Evolutionary conservation across 2,329 filamentous ascomycete genomes (phyloP), one percentile per base, ranked within the genome.

Genomic region (Thermomyces lanuginosus): DNA sequence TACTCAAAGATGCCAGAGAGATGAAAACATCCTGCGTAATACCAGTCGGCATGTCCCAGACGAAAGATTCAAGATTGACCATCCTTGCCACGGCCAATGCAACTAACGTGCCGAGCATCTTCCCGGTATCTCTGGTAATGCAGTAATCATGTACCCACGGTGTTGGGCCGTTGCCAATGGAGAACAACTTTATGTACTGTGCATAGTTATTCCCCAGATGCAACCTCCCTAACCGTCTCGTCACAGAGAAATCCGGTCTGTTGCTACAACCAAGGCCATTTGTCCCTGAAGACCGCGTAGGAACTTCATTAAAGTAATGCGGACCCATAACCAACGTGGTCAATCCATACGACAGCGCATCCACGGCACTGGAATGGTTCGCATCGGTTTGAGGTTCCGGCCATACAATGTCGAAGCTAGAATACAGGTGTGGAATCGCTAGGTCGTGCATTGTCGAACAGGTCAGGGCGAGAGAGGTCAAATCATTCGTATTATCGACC

Each of bases 11-110:
- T 1, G 74, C 71, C 24, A 91, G 61, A 12, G 79, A 74, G 44
- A 82, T 68, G 67, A 82, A 89, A 15, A 86, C 76, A 46, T 86
- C 78, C 28, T 79, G 67, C 28, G 83, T 55, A 10, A 89, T 76
- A 1, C 80, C 81, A 0, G 80, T 89, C 1, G 80, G 80, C 80
- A 89, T 86, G 43, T 91, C 80, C 80, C 80, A 89, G 3, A 80
- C 63, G 43, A 89, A 89, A 0, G 72, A 73, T 51, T 89, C 80
- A 20, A 91, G 61, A 42, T 80, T 81, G 27, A 71, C 60, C 80
- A 89, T 89, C 35, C 77, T 74, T 22, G 74, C 72, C n/a, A 89
- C 63, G 8, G 79, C 77, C 36, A 84, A 56, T 6, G 79, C 77
- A 8, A 83, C 79, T 26, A 89, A 56, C 1, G 78, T 86, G 4